phyloP scores from a whole-genome alignment of 441 rosid genomes.

The Isatis lusitanica region DNA sequence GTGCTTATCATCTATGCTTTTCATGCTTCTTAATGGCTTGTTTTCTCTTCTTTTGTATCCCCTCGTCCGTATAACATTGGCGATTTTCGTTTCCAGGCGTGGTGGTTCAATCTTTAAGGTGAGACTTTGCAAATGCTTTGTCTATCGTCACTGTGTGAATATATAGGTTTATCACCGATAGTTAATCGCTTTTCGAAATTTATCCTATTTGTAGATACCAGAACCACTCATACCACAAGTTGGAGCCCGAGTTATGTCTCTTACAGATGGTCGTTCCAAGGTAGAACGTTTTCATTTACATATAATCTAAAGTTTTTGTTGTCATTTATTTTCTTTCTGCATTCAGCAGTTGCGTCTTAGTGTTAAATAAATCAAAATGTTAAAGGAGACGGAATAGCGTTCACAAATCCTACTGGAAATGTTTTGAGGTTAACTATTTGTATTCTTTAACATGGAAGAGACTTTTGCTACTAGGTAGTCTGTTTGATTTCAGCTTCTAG shows the following conservation, averaged over 20 bases:
- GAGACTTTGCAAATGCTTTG: constrained; percentile 22
- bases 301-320: background rate
- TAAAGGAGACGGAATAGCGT: background rate
- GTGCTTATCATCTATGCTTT: background rate
- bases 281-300: constrained; percentile 32
- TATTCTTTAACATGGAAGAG: background rate
- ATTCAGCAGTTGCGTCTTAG: background rate
- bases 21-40: constrained; percentile 2
- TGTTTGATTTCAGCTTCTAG: background rate
- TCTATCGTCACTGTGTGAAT: constrained; percentile 27
- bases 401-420: background rate
- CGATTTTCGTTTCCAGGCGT: constrained; percentile 49
- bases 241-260: constrained; percentile 93
- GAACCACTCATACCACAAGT: constrained; percentile 86
- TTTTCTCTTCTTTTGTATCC: background rate
- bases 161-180: constrained; percentile 4
- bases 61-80: constrained; percentile 17
- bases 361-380: background rate
- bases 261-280: constrained; percentile 93
- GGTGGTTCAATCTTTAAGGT: constrained; percentile 91
- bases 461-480: background rate
- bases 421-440: background rate
- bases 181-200: constrained; percentile 15
- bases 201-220: constrained; percentile 59
- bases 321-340: background rate